Base-by-base conservation (phyloP, 2,329 filamentous ascomycete species). In the Claviceps sp. region DNA sequence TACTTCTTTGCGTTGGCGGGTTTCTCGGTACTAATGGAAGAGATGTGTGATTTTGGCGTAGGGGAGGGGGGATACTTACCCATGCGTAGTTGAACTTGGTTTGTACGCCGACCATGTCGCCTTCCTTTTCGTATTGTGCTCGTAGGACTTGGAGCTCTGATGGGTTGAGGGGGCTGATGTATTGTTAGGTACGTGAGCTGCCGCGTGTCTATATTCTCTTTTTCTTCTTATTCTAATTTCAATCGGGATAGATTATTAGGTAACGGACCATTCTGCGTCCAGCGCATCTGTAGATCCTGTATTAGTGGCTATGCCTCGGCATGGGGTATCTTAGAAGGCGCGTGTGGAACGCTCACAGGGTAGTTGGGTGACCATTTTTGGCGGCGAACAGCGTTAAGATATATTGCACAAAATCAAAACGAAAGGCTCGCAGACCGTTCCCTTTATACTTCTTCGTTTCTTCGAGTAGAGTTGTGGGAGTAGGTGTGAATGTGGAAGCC, bases 11-110 rank as follows among this genome's bases (percentile, higher is more conserved):
- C 40, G 20, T 41, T 18, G 3, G 30, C 2, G 30, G 30, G 9
- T 30, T 4, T 41, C 7, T 18, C 16, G 16, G 3, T 20, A 41
- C 20, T 41, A 7, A 9, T 18, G 40, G 14, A 41, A n/a, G 7
- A 41, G 18, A 18, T 13, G 40, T 20, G 3, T 41, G 16, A 20
- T 41, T n/a, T n/a, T 9, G 24, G 6, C 9, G 34, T 18, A 34
- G 44, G 4, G 3, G 2, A 46, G 41, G 16, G 9, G 20, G 13
- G 43, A 16, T 16, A 53, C 6, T 43, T 80, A 95, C 89, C 93
- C 93, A 98, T 65, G 93, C 91, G 69, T 91, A 97, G 81, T 98
- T 98, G 80, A 98, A 98, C 68, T 97, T 97, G 56, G 93, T 98
- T 70, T 98, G 93, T 42, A 98, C 81, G 54, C 91, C 90, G 55